These are phyloP conservation scores for Termitomyces sp. DNA, from an alignment of 768 basidiomycete species.

Conservation along the genomic window DNA sequence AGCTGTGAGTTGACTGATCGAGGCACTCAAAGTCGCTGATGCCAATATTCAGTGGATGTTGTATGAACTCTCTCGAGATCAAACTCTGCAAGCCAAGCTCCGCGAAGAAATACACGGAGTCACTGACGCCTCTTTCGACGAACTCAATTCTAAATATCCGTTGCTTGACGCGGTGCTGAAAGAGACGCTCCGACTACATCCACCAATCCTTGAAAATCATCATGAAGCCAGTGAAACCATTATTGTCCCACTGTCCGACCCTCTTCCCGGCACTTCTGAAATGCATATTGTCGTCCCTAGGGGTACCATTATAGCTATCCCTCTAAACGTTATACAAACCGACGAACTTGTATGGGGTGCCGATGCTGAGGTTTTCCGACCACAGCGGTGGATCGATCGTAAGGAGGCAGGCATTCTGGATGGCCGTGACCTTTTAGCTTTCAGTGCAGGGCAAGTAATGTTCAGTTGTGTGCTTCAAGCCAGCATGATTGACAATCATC, in stretches of 20 bases:
- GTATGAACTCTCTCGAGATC: conserved; percentile 53
- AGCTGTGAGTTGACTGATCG: conserved; percentile 24
- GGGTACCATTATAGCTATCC: conserved; percentile 50
- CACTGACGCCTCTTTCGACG: conserved; percentile 45
- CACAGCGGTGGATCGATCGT: conserved; percentile 56
- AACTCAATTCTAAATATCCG: conserved; percentile 41
- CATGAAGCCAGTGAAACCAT: conserved; percentile 55
- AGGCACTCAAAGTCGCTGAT: background rate
- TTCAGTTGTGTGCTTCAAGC: background rate
- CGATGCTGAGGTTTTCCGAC: conserved; percentile 52
- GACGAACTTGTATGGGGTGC: conserved; percentile 54
- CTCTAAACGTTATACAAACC: conserved; percentile 51
- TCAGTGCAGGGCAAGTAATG: conserved; percentile 47
- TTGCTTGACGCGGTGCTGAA: conserved; percentile 57
- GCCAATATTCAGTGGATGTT: conserved; percentile 48
- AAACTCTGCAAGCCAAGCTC: conserved; percentile 46
- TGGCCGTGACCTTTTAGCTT: conserved; percentile 46
- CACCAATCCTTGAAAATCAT: conserved; percentile 60
- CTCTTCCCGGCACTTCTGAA: conserved; percentile 39
- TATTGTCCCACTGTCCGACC: conserved; percentile 48
- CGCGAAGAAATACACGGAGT: conserved; percentile 47
- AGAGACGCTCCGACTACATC: conserved; percentile 58
- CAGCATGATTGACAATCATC: conserved; percentile 3
- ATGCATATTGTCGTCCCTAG: conserved; percentile 45
- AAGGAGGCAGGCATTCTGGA: conserved; percentile 22